Conservation (phyloP, 2,329 filamentous ascomycete genomes). For the Alternaria brassicicola region DNA sequence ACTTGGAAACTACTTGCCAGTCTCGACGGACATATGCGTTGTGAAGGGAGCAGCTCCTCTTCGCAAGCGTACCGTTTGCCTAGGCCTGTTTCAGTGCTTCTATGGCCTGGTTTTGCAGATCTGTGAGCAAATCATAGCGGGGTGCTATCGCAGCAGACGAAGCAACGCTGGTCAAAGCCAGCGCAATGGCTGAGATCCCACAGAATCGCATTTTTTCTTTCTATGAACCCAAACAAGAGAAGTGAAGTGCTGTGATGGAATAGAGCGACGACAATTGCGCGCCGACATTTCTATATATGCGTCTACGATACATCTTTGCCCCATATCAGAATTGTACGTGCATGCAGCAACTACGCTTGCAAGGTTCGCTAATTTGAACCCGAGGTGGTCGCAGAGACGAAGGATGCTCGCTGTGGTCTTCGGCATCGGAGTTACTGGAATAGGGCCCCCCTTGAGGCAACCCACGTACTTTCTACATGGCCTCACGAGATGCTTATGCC, state of each 20-base stretch:
- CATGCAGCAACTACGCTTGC: not conserved
- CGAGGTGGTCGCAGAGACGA: not conserved
- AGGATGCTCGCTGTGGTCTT: not conserved
- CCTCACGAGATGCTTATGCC: not conserved
- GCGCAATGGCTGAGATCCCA: not conserved
- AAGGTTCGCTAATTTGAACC: not conserved
- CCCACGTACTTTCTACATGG: not conserved
- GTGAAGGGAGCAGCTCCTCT: constrained; percentile 12
- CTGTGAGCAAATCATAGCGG: not conserved
- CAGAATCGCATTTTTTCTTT: constrained; percentile 7
- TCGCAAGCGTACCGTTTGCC: constrained; percentile 7
- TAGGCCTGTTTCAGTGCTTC: constrained; percentile 13
- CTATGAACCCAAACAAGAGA: not conserved
- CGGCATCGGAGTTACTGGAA: not conserved
- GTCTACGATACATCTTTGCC: not conserved
- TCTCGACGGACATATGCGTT: constrained; percentile 21
- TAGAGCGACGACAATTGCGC: not conserved
- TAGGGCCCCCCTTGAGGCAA: not conserved
- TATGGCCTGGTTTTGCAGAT: constrained; percentile 22
- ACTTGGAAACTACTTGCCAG: constrained; percentile 11
- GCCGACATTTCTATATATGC: not conserved
- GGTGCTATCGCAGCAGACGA: constrained; percentile 10
- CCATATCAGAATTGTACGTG: not conserved
- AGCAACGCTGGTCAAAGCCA: constrained; percentile 13
- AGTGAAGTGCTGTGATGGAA: not conserved